Conservation (phyloP, 192 early-diverging fungal species). For the Backusella psychrophila region DNA sequence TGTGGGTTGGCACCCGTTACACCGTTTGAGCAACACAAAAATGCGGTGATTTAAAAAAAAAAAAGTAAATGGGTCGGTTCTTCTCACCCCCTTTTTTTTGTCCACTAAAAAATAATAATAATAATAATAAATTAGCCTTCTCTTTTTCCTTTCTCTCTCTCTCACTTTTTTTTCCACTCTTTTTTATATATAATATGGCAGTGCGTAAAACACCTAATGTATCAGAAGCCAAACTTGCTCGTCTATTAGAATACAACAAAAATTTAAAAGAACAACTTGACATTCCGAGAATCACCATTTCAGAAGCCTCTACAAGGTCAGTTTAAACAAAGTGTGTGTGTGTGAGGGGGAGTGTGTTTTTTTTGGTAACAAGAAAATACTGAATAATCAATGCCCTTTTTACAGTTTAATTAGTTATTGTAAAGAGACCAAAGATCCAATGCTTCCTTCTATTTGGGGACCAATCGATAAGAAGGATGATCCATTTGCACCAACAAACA, state of each 20-base stretch:
- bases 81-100: background rate
- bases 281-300: slow-evolving; percentile 38
- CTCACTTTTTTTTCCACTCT: background rate
- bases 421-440: slow-evolving; percentile 36
- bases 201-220: slow-evolving; percentile 31
- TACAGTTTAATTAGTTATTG: slow-evolving; percentile 41
- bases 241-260: slow-evolving; percentile 38
- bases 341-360: too few species aligned
- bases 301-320: slow-evolving; percentile 36
- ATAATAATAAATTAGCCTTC: background rate
- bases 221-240: slow-evolving; percentile 40
- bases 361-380: background rate
- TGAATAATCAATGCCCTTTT: background rate
- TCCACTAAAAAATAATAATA: background rate
- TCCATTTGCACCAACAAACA: slow-evolving; percentile 37
- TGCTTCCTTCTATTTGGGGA: slow-evolving; percentile 46
- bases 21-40: background rate
- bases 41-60: background rate
- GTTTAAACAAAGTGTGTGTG: background rate
- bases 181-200: slow-evolving; percentile 10
- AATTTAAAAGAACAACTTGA: slow-evolving; percentile 40
- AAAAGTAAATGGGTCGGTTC: background rate
- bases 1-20: background rate
- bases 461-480: slow-evolving; percentile 41
- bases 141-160: background rate